Base-by-base conservation (phyloP, 495 filamentous ascomycete species). In the Haplographium delicatum region DNA sequence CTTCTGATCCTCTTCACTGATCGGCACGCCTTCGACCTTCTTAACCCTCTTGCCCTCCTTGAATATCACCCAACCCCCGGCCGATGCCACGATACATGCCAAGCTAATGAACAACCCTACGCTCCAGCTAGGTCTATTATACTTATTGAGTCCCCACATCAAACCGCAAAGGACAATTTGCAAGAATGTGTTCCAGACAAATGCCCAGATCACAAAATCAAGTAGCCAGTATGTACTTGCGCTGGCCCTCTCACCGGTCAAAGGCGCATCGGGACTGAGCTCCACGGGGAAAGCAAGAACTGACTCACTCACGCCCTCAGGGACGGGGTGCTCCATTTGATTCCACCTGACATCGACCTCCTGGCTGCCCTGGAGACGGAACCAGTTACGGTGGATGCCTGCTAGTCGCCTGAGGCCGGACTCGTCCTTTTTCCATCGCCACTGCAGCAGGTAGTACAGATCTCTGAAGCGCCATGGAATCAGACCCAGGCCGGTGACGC, bases 391-490 rank as follows among this genome's bases (percentile, higher is more conserved):
- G 57, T 91, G 78, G 31, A 88, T 82, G 3, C 74, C 83, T 0
- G 80, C 85, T 1, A 91, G 68, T 23, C 69, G 66, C 3, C 75
- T 70, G 19, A 87, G 61, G 13, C 73, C 84, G 8, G 68, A 58
- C 4, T 69, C 58, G 3, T 79, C 68, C 9, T 69, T 65, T 11
- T 56, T 47, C 4, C 81, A 40, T 0, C 88, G 78, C 70, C 79
- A 91, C 50, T 69, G 62, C 3, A 85, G 58, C 20, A 86, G 72
- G 56, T 76, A 85, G 58, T 80, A 94, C 15, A 83, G 65, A 58
- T 95, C 89, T 1, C 89, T 75, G 59, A 93, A 84, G 6, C 89
- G 74, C 89, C 89, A 95, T 0, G 89, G 88, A 2, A 83, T 81
- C 5, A 94, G 73, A 0, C 89, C 89, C 44, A 91, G 86, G 4